A percentile compares a stretch with the other conserved stretches of the same genome.
Conservation (phyloP, 352 stramenopile species). For the Phytophthora idaei region DNA sequence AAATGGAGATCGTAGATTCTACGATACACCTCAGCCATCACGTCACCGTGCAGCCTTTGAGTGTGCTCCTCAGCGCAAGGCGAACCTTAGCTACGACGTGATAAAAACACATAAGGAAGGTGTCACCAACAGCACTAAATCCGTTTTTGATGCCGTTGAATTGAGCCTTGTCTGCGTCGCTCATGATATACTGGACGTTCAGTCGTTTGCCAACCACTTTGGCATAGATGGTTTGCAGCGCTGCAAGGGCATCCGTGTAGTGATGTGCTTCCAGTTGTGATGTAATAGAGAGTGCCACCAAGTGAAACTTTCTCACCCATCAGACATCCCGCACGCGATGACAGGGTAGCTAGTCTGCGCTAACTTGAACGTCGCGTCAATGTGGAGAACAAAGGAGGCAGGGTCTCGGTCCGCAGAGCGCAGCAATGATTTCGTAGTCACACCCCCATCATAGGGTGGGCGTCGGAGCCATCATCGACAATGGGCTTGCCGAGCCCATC, state of each 20-base stretch:
- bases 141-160: conserved; percentile 1
- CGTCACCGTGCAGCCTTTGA: background rate
- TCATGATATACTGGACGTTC: background rate
- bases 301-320: conserved; percentile 2
- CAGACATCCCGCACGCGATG: background rate
- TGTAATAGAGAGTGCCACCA: background rate
- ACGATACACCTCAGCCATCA: background rate
- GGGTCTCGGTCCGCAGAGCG: background rate
- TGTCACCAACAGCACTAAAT: background rate
- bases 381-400: background rate
- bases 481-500: background rate
- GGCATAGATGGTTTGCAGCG: background rate
- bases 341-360: background rate
- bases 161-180: conserved; percentile 4
- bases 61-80: background rate
- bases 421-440: background rate
- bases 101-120: conserved; percentile 9
- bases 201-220: background rate
- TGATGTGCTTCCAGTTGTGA: conserved; percentile 6
- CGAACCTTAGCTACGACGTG: conserved; percentile 10
- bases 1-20: conserved; percentile 11
- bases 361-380: background rate
- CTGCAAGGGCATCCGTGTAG: conserved; percentile 2
- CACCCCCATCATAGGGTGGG: background rate
- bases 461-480: background rate